Evolutionary conservation across 192 early-diverging fungal species (phyloP).

Genomic region (Linnemannia schmuckeri): DNA sequence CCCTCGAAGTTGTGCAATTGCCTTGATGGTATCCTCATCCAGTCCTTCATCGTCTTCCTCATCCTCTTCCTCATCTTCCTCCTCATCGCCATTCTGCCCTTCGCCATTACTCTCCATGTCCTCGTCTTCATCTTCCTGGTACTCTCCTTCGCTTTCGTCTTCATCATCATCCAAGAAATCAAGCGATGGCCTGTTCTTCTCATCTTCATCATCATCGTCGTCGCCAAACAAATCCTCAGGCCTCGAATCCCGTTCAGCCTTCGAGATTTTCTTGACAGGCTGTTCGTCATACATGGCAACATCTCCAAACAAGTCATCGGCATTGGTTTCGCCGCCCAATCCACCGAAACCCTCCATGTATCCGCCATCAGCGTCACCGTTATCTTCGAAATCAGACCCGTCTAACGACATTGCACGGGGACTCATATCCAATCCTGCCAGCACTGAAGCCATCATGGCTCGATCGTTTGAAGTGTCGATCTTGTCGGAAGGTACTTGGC

Average conservation of each 20-base stretch:
- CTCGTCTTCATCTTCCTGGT: slow-evolving; percentile 37
- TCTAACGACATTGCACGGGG: slow-evolving; percentile 38
- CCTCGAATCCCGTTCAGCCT: slow-evolving; percentile 32
- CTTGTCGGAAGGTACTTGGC: not conserved
- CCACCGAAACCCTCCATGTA: slow-evolving; percentile 33
- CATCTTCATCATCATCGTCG: slow-evolving; percentile 25
- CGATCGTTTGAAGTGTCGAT: slow-evolving; percentile 24
- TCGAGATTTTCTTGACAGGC: slow-evolving; percentile 4
- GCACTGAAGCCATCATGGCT: slow-evolving; percentile 51
- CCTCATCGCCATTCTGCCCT: slow-evolving; percentile 28
- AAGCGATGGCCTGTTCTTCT: slow-evolving; percentile 11
- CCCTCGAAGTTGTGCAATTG: slow-evolving; percentile 40
- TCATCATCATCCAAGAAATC: slow-evolving; percentile 54
- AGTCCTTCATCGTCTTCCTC: slow-evolving; percentile 41
- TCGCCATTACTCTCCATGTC: slow-evolving; percentile 21
- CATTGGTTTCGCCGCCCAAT: slow-evolving; percentile 30
- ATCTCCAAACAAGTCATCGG: slow-evolving; percentile 50
- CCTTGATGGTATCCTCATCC: slow-evolving; percentile 48
- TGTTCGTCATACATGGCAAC: slow-evolving; percentile 9
- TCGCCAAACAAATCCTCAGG: slow-evolving; percentile 50
- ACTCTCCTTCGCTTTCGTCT: slow-evolving; percentile 30
- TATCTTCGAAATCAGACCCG: slow-evolving; percentile 42
- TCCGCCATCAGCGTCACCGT: slow-evolving; percentile 13
- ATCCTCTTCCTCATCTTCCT: slow-evolving; percentile 40
- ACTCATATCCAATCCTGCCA: slow-evolving; percentile 50